Evolutionary conservation across 345 rosid species (phyloP), one percentile per base, ranked within the genome.

Genomic region (Erysimum cheiranthoides): DNA sequence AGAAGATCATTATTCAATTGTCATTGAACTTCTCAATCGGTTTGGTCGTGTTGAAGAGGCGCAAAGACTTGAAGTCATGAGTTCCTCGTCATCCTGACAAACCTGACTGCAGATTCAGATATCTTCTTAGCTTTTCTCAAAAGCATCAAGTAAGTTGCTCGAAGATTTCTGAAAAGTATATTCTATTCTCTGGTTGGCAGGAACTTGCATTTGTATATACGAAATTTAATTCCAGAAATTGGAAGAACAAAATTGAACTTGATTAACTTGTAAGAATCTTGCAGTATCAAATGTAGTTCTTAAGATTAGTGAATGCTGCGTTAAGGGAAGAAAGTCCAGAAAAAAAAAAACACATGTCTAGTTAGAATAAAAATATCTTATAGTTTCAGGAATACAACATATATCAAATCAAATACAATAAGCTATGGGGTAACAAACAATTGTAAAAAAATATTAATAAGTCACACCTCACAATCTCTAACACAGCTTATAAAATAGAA

Each of bases 1-100:
- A 6, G 74, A 78, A 59, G 86, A 82, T 64, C 87, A 81, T 51
- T 85, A 75, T 72, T 73, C 82, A 17, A 34, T 82, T 2, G 66
- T 89, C 31, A 75, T 57, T 8, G 83, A 84, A 71, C 87, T 85
- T 63, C 87, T 86, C 34, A 76, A 68, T 25, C 79, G 79, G 27
- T 21, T 53, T 40, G 91, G 81, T 73, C 79, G 77, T 46, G 35
- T 70, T 18, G 83, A 78, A 74, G 84, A 85, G 39, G 87, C 90
- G 10, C 81, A 81, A 14, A 84, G 82, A 67, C 81, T 82, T 67
- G 68, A n/a, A 32, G 28, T 63, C 18, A 75, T 79, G 87, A 62
- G 83, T 31, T 72, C 80, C 30, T 68, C 75, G 14, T 47, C 72
- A 64, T 77, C 76, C 71, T 9, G 38, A 28, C 66, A 64, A 36